Evolutionary conservation across 2,329 filamentous ascomycete species (phyloP).

Genomic region (Aspergillus carbonarius): DNA sequence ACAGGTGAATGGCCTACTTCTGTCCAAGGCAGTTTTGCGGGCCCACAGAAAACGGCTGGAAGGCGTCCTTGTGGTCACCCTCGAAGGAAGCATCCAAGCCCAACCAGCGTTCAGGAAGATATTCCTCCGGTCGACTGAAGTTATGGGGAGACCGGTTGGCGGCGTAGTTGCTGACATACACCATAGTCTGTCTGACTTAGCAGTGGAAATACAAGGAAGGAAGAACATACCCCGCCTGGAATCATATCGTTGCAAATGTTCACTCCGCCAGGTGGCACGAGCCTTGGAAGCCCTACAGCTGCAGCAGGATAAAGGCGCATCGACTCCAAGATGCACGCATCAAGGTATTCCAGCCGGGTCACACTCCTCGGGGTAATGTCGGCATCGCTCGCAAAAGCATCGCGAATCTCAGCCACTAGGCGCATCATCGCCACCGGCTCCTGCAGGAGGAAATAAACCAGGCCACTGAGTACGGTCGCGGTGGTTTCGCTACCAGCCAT

Average conservation of each 20-base stretch:
- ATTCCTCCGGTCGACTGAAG: not conserved
- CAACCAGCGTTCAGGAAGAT: not conserved
- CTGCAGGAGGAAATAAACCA: conserved; percentile 2
- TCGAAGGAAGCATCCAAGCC: not conserved
- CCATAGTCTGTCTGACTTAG: not conserved
- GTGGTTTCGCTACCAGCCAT: conserved; percentile 10
- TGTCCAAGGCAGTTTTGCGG: not conserved
- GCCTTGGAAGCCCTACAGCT: conserved; percentile 14
- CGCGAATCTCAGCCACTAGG: not conserved
- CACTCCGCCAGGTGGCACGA: not conserved
- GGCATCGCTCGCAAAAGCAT: not conserved
- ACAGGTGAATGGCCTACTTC: not conserved
- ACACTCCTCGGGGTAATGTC: conserved; percentile 2
- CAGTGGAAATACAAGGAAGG: no score
- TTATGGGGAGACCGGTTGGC: not conserved
- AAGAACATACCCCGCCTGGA: no score
- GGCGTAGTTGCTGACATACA: not conserved
- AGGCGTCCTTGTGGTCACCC: not conserved
- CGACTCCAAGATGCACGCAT: conserved; percentile 49
- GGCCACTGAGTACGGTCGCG: conserved; percentile 1
- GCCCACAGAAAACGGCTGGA: not conserved
- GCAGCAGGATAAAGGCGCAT: conserved; percentile 49
- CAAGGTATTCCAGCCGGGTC: conserved; percentile 41
- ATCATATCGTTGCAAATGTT: no score
- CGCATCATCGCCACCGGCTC: not conserved